Base-by-base conservation (phyloP, 228 moss, liverwort and hornwort genomes). In the Sphagnum fallax region DNA sequence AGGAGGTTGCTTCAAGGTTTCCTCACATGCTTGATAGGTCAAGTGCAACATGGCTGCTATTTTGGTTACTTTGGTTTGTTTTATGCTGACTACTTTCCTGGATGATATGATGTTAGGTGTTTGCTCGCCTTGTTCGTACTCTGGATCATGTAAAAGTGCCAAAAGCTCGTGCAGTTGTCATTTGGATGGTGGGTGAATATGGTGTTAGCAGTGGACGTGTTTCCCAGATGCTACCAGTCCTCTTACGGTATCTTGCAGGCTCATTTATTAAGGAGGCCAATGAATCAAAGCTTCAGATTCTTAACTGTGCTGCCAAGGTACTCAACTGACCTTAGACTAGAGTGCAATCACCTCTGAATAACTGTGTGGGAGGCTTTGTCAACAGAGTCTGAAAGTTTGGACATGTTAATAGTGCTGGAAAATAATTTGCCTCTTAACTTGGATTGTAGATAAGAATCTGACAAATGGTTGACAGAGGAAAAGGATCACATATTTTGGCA, bases 121-220 rank as follows among this genome's bases (percentile, higher is more conserved):
- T 98, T 61, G 85, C 86, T 69, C 87, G 88, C 52, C 91, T 98
- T 52, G 81, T 90, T 53, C 93, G 93, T 65, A 85, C 82, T 51
- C 91, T 98, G 50, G 97, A 98, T 73, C 90, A 83, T 61, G 80
- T 98, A 72, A 86, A 76, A 79, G 90, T 98, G 66, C 90, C 91
- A 74, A 75, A 82, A 79, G 97, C 97, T 75, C 91, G 97, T 72
- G 84, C 97, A 59, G 79, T 93, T 62, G 90, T 98, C 60, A 77
- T 98, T 59, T 98, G 93, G 91, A 90, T 98, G 97, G 77, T 93
- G 62, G 97, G 97, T 50, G 97, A 98, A 81, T 85, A 90, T 68
- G 75, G 90, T 73, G 64, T 87, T 65, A 75, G 60, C 50, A 89
- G 91, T 74, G 72, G 82, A 73, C 75, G 66, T 58, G 70, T 91